Base-by-base conservation (phyloP, 371 early-diverging fungal genomes). In the Synchytrium microbalum region DNA sequence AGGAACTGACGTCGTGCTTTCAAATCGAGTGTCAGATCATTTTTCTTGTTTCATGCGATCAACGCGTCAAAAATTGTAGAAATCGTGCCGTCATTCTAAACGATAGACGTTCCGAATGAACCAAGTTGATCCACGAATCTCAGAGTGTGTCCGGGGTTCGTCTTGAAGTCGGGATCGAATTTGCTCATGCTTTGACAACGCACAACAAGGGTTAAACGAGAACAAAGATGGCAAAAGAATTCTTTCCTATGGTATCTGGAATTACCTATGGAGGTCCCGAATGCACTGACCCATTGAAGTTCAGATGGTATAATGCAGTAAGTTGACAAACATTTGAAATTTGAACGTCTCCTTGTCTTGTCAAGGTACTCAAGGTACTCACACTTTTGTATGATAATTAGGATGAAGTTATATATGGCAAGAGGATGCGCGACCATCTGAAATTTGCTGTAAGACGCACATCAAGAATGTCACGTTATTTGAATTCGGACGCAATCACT, bases 401-500 rank as follows among this genome's bases (percentile, higher is more conserved):
- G 38, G 65, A 66, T 33, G 57, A 72, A 38, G 52, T 68, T n/a
- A 58, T 72, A 1, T 64, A 57, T 30, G 72, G 72, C 58, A 72
- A 72, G 64, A 64, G 55, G 62, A 33, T 61, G 46, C 5, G 46
- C 5, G 46, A 38, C 46, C 46, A 61, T 38, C 13, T 46, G 16
- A 19, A 25, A 19, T 24, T 46, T 23, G 46, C 46, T 13, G 26
- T 31, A 19, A 57, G 16, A 13, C n/a, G 10, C 46, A 27, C 19
- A 60, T 52, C 60, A 38, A 14, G 14, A 24, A 14, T 14, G 14
- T 57, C 14, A 24, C 25, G 58, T 14, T 13, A 24, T 57, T 24
- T 19, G 25, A 14, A 14, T 54, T 25, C 67, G 71, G 71, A 27
- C 29, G 51, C 72, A 71, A 32, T 71, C 72, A 71, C 61, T 73